Evolutionary conservation across 2,329 filamentous ascomycete species (phyloP), one percentile per base, ranked within the genome.

Genomic region (Madurella fahalii): DNA sequence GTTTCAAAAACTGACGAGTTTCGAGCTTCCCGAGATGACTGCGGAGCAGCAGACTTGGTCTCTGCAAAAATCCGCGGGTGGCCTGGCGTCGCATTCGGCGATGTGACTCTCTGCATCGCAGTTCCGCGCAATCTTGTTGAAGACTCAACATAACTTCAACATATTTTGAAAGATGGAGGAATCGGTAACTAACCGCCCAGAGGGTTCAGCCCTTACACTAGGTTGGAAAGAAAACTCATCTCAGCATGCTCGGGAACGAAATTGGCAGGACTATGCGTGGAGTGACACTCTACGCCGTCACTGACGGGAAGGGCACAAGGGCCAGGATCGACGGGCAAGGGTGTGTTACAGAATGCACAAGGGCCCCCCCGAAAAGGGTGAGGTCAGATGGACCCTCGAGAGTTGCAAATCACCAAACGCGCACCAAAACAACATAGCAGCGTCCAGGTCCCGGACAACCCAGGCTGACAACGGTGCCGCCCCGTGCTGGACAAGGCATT

Each of bases 291-390:
- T 32, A 18, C 30, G 18, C 2, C 11, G 32, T 50, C 44, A 50
- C 46, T 49, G 47, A 50, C 47, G 18, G 15, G 50, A 43, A 51
- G 45, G 37, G 42, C 52, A 54, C 59, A 55, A 52, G 50, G 58
- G 25, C 59, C 50, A 60, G 48, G 62, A 63, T 64, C 61, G 55
- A 60, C 59, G 16, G 40, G 41, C 61, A 61, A 45, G 62, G 61
- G 63, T 41, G 41, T 59, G 63, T 65, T 61, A 60, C 63, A 64
- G 63, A 65, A 62, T 52, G 39, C 20, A 59, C 62, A 60, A 40
- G 62, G 54, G 46, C 15, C 13, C 30, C 59, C 40, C 25, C 40
- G n/a, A 58, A 63, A 50, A 12, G 51, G 54, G 37, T 18, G 49
- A 53, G 51, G 34, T 9, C n/a, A n/a, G 43, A 44, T 41, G 50